A percentile compares a stretch with the other conserved stretches of the same genome.
These are phyloP conservation scores for Beta lomatogona DNA, from an alignment of 179 eudicot genomes.

Conservation along the genomic window DNA sequence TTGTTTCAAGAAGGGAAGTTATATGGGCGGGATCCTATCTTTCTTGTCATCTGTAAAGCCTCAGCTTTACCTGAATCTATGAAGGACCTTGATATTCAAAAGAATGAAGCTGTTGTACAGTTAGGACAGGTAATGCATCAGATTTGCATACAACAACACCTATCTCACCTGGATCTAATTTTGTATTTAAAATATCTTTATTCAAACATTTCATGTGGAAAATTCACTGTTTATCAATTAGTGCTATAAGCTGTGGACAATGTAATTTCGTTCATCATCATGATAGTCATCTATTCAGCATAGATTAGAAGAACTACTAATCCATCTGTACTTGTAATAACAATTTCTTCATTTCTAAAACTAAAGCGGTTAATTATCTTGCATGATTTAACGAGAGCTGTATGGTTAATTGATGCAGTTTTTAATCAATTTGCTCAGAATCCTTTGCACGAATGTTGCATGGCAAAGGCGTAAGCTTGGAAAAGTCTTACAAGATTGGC, in stretches of 20 bases:
- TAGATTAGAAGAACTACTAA: conserved; percentile 4
- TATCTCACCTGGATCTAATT: background rate
- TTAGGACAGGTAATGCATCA: conserved; percentile 69
- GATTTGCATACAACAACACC: background rate
- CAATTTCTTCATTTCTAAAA: background rate
- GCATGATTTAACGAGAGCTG: conserved; percentile 15
- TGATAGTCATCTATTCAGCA: conserved; percentile 4
- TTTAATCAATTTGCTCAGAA: conserved; percentile 68
- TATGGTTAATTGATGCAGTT: conserved; percentile 56
- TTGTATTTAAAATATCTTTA: background rate
- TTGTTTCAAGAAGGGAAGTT: conserved; percentile 93
- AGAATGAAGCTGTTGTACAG: conserved; percentile 69
- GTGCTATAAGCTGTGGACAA: background rate
- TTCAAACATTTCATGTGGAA: background rate
- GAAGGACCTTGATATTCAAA: conserved; percentile 72
- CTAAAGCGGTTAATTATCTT: background rate
- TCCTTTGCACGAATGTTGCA: conserved; percentile 86
- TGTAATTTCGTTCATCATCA: background rate
- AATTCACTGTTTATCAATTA: background rate
- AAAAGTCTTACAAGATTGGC: conserved; percentile 95
- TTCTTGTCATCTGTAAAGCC: conserved; percentile 76
- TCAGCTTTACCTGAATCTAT: conserved; percentile 63
- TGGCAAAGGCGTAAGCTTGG: conserved; percentile 99
- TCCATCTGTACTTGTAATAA: conserved; percentile 6
- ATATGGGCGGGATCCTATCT: conserved; percentile 83